Percentiles rank a stretch among this genome's conserved stretches.
Evolutionary conservation across 805 yeast species (phyloP).

Genomic region (Wilhelminamyces savonicus): DNA sequence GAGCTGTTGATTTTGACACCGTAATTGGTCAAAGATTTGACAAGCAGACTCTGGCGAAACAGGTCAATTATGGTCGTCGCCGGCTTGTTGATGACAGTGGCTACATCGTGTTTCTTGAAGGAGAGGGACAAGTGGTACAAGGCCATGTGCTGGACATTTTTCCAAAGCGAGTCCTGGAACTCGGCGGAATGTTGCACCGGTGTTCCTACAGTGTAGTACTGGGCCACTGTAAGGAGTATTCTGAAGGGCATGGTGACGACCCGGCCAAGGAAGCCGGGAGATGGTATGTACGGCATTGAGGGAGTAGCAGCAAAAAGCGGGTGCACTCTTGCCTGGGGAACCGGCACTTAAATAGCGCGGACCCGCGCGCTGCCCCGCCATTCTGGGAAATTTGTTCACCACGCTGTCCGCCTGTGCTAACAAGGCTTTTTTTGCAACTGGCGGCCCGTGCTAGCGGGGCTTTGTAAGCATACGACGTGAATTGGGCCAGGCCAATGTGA

Average conservation of each 20-base stretch:
- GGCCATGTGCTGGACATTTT: conserved; percentile 21
- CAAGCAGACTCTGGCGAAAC: conserved; percentile 7
- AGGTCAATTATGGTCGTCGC: conserved; percentile 10
- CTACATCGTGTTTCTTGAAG: conserved; percentile 16
- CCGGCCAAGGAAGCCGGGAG: conserved; percentile 6
- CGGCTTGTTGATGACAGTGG: conserved; percentile 14
- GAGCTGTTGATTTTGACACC: conserved; percentile 9
- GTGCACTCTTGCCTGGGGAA: no score
- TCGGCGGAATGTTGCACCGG: conserved; percentile 14
- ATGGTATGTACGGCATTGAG: no score
- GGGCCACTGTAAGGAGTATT: conserved; percentile 11
- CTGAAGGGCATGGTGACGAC: conserved; percentile 19
- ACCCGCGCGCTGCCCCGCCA: no score
- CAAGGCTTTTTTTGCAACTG: no score
- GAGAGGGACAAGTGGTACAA: conserved; percentile 20
- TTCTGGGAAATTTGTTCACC: no score
- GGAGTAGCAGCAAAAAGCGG: no score
- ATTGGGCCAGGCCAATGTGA: no score
- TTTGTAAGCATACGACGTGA: no score
- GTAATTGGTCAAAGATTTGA: conserved; percentile 1
- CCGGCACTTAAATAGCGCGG: no score
- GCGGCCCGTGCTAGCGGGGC: no score
- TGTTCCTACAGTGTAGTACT: conserved; percentile 29
- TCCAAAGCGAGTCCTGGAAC: conserved; percentile 21
- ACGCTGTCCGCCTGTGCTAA: no score